phyloP scores from a whole-genome alignment of 257 asterid genomes.

The Rauvolfia tetraphylla region DNA sequence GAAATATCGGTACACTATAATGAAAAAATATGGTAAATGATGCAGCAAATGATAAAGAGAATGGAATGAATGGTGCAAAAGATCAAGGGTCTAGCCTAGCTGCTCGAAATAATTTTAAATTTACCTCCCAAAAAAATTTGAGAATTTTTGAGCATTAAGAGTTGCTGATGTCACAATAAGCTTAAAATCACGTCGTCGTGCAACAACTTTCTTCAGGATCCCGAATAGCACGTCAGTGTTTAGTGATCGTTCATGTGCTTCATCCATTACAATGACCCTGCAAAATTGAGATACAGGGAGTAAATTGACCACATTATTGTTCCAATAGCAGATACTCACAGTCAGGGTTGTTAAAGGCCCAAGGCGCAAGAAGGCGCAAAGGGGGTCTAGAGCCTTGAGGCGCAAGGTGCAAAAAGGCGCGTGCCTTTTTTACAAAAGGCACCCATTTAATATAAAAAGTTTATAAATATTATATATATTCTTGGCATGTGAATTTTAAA shows the following conservation, averaged over 20 bases:
- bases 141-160: conserved; percentile 84
- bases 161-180: conserved; percentile 98
- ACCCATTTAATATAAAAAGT: no score
- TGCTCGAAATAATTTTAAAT: conserved; percentile 4
- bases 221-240: conserved; percentile 92
- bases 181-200: conserved; percentile 93
- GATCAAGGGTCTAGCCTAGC: neutral
- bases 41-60: neutral
- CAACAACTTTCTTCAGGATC: conserved; percentile 90
- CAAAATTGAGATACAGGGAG: conserved; percentile 18
- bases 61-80: neutral
- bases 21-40: conserved; percentile 5
- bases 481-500: no score
- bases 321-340: neutral
- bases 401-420: no score
- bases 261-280: conserved; percentile 92
- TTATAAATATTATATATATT: no score
- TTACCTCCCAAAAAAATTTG: conserved; percentile 91
- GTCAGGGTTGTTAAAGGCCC: no score
- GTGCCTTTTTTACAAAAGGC: no score
- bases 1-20: conserved; percentile 89
- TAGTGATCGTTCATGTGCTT: conserved; percentile 94
- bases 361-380: no score
- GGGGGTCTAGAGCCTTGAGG: no score
- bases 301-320: neutral